Evolutionary conservation across 2,329 filamentous ascomycete species (phyloP).

Genomic region (Fonsecaea monophora): DNA sequence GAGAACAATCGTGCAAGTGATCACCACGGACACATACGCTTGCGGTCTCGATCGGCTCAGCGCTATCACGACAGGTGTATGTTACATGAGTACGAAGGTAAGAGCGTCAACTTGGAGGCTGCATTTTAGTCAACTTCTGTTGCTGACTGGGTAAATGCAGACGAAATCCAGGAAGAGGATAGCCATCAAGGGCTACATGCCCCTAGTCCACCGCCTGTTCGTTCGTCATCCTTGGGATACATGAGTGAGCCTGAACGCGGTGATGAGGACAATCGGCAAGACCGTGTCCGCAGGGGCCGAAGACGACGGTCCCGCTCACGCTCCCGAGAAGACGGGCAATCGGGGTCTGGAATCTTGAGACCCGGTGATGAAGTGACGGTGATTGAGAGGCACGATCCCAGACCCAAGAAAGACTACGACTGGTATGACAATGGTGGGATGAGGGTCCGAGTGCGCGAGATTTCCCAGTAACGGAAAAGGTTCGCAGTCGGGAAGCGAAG

Average conservation of each 20-base stretch:
- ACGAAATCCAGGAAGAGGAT: conserved; percentile 13
- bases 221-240: conserved; percentile 24
- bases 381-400: conserved; percentile 25
- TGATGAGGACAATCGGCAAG: conserved; percentile 9
- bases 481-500: neutral
- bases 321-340: conserved; percentile 13
- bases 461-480: conserved; percentile 24
- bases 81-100: conserved; percentile 16
- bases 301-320: conserved; percentile 16
- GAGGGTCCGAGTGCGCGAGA: conserved; percentile 38
- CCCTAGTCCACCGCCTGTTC: conserved; percentile 26
- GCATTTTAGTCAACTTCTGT: neutral
- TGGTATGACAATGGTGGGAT: conserved; percentile 38
- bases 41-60: conserved; percentile 17
- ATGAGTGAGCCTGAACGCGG: conserved; percentile 10
- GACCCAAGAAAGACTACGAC: conserved; percentile 35
- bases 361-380: conserved; percentile 28
- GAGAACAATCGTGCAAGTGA: neutral
- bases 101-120: neutral
- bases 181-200: conserved; percentile 6
- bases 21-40: conserved; percentile 1
- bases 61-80: conserved; percentile 9
- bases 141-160: conserved; percentile 8
- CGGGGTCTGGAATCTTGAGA: conserved; percentile 10
- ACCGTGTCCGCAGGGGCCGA: neutral